Percentiles rank a stretch among this genome's conserved stretches.
These are phyloP conservation scores for Pseudocercospora fuligena DNA, from an alignment of 2,329 filamentous ascomycete genomes.

Conservation along the genomic window DNA sequence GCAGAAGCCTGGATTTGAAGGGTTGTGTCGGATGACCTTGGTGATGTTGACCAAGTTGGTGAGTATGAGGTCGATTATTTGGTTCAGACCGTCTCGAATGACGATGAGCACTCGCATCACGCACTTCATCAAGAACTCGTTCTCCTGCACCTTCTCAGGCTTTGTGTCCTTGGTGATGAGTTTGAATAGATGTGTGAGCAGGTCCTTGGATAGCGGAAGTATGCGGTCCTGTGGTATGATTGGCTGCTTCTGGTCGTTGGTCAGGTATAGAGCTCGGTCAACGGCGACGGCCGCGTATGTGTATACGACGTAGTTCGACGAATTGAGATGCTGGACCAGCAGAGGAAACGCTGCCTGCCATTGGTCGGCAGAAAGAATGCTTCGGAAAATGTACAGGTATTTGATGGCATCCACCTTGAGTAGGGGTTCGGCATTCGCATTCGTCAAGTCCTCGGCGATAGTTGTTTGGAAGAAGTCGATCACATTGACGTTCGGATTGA, in stretches of 20 bases:
- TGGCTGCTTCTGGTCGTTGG: slow-evolving; percentile 73
- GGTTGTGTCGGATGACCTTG: slow-evolving; percentile 88
- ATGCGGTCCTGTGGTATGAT: slow-evolving; percentile 82
- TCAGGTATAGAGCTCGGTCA: slow-evolving; percentile 87
- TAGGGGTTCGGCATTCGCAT: slow-evolving; percentile 75
- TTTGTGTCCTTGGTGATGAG: slow-evolving; percentile 84
- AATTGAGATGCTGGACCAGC: slow-evolving; percentile 87
- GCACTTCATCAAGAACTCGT: slow-evolving; percentile 98
- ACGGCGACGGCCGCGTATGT: slow-evolving; percentile 96
- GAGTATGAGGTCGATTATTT: slow-evolving; percentile 77
- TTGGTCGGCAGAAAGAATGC: slow-evolving; percentile 87
- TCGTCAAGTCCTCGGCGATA: slow-evolving; percentile 84
- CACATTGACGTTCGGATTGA: slow-evolving; percentile 77
- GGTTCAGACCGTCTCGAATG: slow-evolving; percentile 78
- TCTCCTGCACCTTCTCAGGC: slow-evolving; percentile 94
- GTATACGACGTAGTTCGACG: slow-evolving; percentile 93
- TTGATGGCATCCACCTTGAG: slow-evolving; percentile 98
- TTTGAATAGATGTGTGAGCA: slow-evolving; percentile 87
- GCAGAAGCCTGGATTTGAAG: slow-evolving; percentile 96
- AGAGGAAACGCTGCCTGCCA: slow-evolving; percentile 90
- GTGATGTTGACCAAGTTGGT: slow-evolving; percentile 87
- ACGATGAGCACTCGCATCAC: slow-evolving; percentile 97
- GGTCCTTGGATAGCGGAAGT: slow-evolving; percentile 78
- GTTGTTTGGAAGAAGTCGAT: slow-evolving; percentile 94
- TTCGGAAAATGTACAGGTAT: slow-evolving; percentile 95